Conservation (phyloP, 805 yeast genomes). For the Zygosaccharomyces bisporus region DNA sequence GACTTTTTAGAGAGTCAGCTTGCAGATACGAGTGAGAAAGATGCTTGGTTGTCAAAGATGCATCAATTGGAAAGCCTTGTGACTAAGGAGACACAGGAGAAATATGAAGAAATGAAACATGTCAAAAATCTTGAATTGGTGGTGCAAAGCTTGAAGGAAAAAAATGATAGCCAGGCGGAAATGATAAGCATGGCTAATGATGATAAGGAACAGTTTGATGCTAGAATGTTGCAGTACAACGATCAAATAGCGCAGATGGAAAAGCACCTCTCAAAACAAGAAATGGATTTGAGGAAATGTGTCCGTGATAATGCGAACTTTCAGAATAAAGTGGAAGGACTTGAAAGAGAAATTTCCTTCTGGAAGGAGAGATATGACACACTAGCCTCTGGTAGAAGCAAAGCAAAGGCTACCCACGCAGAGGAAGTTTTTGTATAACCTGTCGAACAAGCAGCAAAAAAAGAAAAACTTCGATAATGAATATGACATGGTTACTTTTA, state of each 20-base stretch:
- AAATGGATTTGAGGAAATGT: conserved; percentile 42
- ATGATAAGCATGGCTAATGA: conserved; percentile 52
- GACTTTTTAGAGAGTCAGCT: conserved; percentile 46
- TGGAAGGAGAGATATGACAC: conserved; percentile 45
- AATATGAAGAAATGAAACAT: conserved; percentile 51
- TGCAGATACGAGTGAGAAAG: conserved; percentile 49
- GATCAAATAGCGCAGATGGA: conserved; percentile 43
- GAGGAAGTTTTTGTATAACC: conserved; percentile 12
- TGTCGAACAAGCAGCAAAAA: not conserved
- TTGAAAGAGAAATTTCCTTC: conserved; percentile 56
- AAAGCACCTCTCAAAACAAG: conserved; percentile 44
- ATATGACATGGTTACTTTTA: not conserved
- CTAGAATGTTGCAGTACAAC: conserved; percentile 45
- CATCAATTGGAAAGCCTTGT: conserved; percentile 50
- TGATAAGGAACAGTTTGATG: conserved; percentile 55
- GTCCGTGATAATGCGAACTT: conserved; percentile 55
- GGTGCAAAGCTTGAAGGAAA: conserved; percentile 50
- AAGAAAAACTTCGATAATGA: not conserved
- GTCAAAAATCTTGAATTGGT: conserved; percentile 49
- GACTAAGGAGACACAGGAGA: conserved; percentile 44
- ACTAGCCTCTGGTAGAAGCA: conserved; percentile 14
- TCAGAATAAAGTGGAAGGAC: conserved; percentile 47
- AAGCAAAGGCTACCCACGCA: conserved; percentile 7
- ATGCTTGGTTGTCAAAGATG: conserved; percentile 55
- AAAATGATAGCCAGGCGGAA: conserved; percentile 48